Evolutionary conservation across 2,329 filamentous ascomycete genomes (phyloP).

Genomic region (Penicillium glabrum): DNA sequence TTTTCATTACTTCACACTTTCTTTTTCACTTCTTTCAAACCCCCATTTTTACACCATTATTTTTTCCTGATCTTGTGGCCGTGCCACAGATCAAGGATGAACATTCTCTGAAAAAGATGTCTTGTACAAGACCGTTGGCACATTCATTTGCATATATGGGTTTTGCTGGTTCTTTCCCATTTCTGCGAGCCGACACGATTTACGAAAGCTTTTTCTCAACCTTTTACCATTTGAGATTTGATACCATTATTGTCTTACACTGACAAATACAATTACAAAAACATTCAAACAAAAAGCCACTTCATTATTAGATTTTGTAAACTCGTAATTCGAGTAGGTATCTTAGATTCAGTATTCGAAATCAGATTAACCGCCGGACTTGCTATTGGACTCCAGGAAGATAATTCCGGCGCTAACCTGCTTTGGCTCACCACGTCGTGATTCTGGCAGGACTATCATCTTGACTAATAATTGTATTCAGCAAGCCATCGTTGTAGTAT

Average conservation of each 20-base stretch:
- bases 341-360: background rate
- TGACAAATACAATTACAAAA: background rate
- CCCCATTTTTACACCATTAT: background rate
- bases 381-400: too few species aligned
- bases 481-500: too few species aligned
- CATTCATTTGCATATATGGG: background rate
- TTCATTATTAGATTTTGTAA: background rate
- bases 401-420: too few species aligned
- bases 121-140: conserved; percentile 12
- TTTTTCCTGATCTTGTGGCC: background rate
- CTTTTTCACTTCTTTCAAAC: background rate
- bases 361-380: too few species aligned
- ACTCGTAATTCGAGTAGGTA: background rate
- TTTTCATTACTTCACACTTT: background rate
- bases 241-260: conserved; percentile 7
- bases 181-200: conserved; percentile 8
- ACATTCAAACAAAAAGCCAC: background rate
- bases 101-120: conserved; percentile 5
- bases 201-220: conserved; percentile 3
- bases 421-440: too few species aligned
- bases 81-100: background rate
- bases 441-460: too few species aligned
- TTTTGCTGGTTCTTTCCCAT: conserved; percentile 2
- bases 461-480: too few species aligned
- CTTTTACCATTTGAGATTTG: background rate